Evolutionary conservation across 257 asterid species (phyloP), one percentile per base, ranked within the genome.

Genomic region (Lantana camara): DNA sequence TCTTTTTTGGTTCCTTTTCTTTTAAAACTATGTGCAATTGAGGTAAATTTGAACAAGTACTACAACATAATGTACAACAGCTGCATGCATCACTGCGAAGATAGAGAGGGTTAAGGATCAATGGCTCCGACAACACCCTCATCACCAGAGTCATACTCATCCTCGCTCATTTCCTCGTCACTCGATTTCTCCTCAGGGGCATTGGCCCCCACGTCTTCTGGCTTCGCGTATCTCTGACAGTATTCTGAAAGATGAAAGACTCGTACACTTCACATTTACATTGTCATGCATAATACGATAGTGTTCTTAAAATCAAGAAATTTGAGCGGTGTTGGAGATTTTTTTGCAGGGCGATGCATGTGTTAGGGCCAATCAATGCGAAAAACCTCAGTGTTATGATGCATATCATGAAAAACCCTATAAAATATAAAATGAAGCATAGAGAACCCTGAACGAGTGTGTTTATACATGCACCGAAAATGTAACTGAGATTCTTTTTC

Each of bases 221-320:
- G 88, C 69, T 94, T 94, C 9, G 96, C 98, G 53, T 90, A 94
- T 78, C 77, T 90, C 82, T 79, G 77, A 76, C 97, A 88, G 71
- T 83, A 94, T 73, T 94, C 99, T 94, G 83, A 42, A 77, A 21
- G 42, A 37, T 14, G 37, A 57, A 32, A 27, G 4, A 27, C 5
- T 27, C 5, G 5, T 45, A 63, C n/a, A n/a, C n/a, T n/a, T n/a
- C n/a, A 4, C 40, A 1, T 15, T 23, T 9, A 9, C 59, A 1
- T 4, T 1, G n/a, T 45, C 27, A 34, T 30, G 19, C 38, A n/a
- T 34, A 17, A 19, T 27, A 41, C 16, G 53, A 24, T 13, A 50
- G 46, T 44, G 29, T 47, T 24, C 44, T 22, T 42, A 52, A 1
- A 54, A 19, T 60, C 13, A 60, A 47, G 58, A 64, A 12, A 27